Base-by-base conservation (phyloP, 495 filamentous ascomycete species). In the Aspergillus cavernicola region DNA sequence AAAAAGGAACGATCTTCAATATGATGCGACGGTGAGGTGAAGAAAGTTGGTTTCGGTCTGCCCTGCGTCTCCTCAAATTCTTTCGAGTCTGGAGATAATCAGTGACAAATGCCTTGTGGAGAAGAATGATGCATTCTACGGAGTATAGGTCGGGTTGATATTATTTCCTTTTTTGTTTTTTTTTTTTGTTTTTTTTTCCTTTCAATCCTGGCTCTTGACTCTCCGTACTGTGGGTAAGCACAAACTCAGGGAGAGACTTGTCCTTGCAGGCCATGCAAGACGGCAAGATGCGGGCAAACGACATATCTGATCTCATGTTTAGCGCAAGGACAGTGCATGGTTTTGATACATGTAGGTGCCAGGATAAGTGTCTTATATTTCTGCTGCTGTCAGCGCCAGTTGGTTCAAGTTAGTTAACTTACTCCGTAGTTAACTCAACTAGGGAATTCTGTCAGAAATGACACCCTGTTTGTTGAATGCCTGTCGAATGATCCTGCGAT, bases 71-170 rank as follows among this genome's bases (percentile, higher is more conserved):
- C 42, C 24, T n/a, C n/a, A n/a, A n/a, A n/a, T n/a, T n/a, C 42
- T 26, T n/a, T 23, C 22, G 41, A 15, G 43, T 31, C 19, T 39
- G 41, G n/a, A n/a, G n/a, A n/a, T n/a, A n/a, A 44, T 38, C 32
- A 26, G 50, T 37, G 33, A 47, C 32, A 47, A 54, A 47, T 47
- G 35, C 22, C 43, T 47, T 40, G 42, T 47, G 42, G 33, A 18
- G 42, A 47, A 41, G 20, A 39, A 39, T 50, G 33, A 50, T 50
- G 22, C n/a, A n/a, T n/a, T n/a, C n/a, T n/a, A n/a, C n/a, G n/a
- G n/a, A n/a, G 24, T 9, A 28, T 28, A 28, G 4, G 4, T 28
- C 9, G 24, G 4, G 9, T 28, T 9, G 24, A 28, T 28, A 28
- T 4, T 28, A 28, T 28, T 28, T 28, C n/a, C n/a, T n/a, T n/a